Evolutionary conservation across 768 basidiomycete species (phyloP).

Genomic region (Leccinum boreale): DNA sequence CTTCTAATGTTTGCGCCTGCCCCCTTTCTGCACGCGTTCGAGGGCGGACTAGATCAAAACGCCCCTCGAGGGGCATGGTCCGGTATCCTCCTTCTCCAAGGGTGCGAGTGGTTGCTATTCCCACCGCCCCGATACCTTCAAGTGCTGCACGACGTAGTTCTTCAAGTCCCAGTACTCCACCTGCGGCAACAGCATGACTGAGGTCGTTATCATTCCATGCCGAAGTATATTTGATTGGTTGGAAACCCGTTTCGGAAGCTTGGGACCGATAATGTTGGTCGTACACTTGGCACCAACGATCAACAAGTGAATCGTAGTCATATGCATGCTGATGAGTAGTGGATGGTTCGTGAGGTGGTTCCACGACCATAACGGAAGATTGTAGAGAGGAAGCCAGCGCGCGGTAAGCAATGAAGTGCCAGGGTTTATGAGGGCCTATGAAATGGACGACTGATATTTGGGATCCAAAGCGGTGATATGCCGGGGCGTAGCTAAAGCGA

Average conservation of each 20-base stretch:
- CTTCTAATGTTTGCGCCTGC: conserved; percentile 1
- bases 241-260: conserved; percentile 36
- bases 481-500: conserved; percentile 81
- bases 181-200: background rate
- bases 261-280: conserved; percentile 80
- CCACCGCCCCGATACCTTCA: conserved; percentile 26
- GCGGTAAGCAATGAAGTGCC: conserved; percentile 73
- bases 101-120: conserved; percentile 7
- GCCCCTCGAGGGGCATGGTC: conserved; percentile 81
- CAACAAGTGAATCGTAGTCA: conserved; percentile 77
- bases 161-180: conserved; percentile 38
- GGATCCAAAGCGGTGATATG: conserved; percentile 89
- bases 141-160: conserved; percentile 36
- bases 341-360: conserved; percentile 15
- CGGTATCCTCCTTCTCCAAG: conserved; percentile 69
- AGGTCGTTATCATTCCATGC: conserved; percentile 61
- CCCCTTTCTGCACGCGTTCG: conserved; percentile 23
- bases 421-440: conserved; percentile 95
- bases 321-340: conserved; percentile 47
- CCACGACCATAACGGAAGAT: conserved; percentile 32
- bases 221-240: conserved; percentile 64
- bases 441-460: conserved; percentile 88
- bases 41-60: conserved; percentile 78
- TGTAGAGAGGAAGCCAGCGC: conserved; percentile 47
- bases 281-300: conserved; percentile 90